Base-by-base conservation (phyloP, 2,329 filamentous ascomycete species). In the Trichoderma polysporum region DNA sequence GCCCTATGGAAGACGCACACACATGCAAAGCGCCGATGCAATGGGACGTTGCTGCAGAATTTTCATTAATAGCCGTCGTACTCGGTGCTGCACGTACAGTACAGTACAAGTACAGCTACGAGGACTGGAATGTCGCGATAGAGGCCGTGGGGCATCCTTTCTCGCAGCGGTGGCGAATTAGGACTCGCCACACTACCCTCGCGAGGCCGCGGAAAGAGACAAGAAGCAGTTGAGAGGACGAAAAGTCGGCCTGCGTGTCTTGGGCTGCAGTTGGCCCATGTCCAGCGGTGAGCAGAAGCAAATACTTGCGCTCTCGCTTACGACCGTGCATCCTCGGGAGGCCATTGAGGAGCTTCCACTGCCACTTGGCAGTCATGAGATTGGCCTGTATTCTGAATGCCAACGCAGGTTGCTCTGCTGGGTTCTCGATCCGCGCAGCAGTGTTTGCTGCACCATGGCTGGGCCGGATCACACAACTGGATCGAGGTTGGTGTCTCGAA, bases 1-100 rank as follows among this genome's bases (percentile, higher is more conserved):
- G 53, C 63, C 63, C 63, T 66, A 66, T 57, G 54, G 41, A 50
- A 58, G 45, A 50, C 62, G 62, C 62, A 66, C 53, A 66, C 53
- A 37, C 53, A 52, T 50, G 52, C 54, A 66, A 66, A 19, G 53
- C 41, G 52, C 45, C 52, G 39, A 58, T 58, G 62, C 62, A 66
- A 52, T 66, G 39, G 45, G 45, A 66, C 54, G 53, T 27, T 58
- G 62, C 62, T 66, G 62, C 62, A 66, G 61, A 66, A 27, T 29
- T 57, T 50, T 65, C 17, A 39, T 39, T 29, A 52, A 37, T 19
- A 19, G 54, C 19, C 22, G 8, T 57, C 41, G 33, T 47, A 15
- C 54, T 25, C 4, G 7, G 31, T 15, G n/a, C 31, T 49, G 22
- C 29, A 33, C 15, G 22, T 35, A 50, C 22, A n/a, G n/a, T n/a